Evolutionary conservation across 1,139 yeast species (phyloP).

Genomic region (Magnusiomyces clavatus): DNA sequence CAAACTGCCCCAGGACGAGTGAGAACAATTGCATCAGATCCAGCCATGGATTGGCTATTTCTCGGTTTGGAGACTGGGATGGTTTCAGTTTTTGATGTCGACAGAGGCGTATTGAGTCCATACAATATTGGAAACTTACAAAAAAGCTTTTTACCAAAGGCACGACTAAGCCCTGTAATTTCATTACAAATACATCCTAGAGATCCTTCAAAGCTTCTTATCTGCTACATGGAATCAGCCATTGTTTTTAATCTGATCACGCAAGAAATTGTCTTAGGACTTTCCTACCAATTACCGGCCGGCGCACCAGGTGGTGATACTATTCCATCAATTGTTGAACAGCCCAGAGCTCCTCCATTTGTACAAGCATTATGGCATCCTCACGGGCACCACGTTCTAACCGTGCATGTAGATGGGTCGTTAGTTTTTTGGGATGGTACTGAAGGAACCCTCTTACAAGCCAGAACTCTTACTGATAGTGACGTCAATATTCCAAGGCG

Average conservation of each 20-base stretch:
- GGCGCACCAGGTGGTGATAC: conserved; percentile 59
- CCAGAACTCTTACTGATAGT: conserved; percentile 62
- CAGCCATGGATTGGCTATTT: conserved; percentile 79
- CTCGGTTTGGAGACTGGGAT: conserved; percentile 77
- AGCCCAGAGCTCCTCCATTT: conserved; percentile 43
- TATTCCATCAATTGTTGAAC: conserved; percentile 27
- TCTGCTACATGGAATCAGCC: conserved; percentile 66
- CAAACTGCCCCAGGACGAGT: conserved; percentile 49
- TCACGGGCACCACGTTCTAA: conserved; percentile 75
- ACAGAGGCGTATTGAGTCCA: conserved; percentile 60
- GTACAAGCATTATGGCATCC: conserved; percentile 79
- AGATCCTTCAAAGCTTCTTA: conserved; percentile 70
- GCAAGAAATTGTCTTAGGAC: conserved; percentile 47
- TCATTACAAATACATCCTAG: conserved; percentile 79
- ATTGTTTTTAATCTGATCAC: conserved; percentile 60
- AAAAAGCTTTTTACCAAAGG: conserved; percentile 30
- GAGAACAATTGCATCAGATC: conserved; percentile 68
- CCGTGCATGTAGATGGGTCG: conserved; percentile 75
- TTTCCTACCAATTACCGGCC: conserved; percentile 53
- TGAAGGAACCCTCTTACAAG: conserved; percentile 63
- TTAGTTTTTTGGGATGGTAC: conserved; percentile 89
- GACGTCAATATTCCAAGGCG: conserved; percentile 49
- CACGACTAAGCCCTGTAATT: conserved; percentile 49
- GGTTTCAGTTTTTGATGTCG: conserved; percentile 72
- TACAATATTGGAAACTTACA: conserved; percentile 69